Conservation (phyloP, 192 early-diverging fungal genomes). For the Haplosporangium gracile region DNA sequence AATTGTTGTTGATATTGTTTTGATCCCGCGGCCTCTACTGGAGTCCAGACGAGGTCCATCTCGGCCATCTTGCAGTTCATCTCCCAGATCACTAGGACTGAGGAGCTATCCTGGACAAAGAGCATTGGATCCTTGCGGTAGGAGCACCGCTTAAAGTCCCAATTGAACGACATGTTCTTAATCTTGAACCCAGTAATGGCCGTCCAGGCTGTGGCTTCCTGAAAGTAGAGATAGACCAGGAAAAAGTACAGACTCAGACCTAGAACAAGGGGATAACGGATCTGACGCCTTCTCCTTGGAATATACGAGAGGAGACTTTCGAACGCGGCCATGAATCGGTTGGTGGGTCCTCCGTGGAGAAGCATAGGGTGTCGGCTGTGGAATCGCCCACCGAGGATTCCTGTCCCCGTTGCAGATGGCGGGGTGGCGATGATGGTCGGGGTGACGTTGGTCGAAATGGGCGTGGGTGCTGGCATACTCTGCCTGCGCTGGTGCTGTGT, state of each 20-base stretch:
- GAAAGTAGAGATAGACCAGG: constrained; percentile 37
- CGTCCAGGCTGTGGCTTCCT: constrained; percentile 26
- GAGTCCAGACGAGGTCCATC: constrained; percentile 59
- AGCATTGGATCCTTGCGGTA: constrained; percentile 68
- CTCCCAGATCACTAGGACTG: constrained; percentile 69
- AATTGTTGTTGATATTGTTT: neutral
- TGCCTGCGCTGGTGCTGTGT: constrained; percentile 45
- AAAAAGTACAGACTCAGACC: constrained; percentile 31
- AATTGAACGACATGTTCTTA: constrained; percentile 62
- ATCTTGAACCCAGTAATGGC: constrained; percentile 56
- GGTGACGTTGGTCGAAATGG: constrained; percentile 43
- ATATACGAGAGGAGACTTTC: constrained; percentile 24
- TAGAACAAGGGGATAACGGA: constrained; percentile 32
- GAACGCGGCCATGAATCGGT: constrained; percentile 19
- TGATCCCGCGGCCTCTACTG: constrained; percentile 1
- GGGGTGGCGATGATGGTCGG: constrained; percentile 54
- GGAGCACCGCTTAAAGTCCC: constrained; percentile 61
- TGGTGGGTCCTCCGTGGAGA: constrained; percentile 29
- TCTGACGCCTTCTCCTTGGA: constrained; percentile 41
- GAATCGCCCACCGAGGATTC: constrained; percentile 32
- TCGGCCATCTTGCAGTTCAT: constrained; percentile 65
- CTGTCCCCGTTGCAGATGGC: constrained; percentile 51
- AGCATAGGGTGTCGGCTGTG: constrained; percentile 48
- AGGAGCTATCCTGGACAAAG: constrained; percentile 61
- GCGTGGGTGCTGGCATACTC: constrained; percentile 47